A percentile compares a stretch with the other conserved stretches of the same genome.
These are phyloP conservation scores for Chalciporus sp. DNA, from an alignment of 1,284 basidiomycete species.

Conservation along the genomic window DNA sequence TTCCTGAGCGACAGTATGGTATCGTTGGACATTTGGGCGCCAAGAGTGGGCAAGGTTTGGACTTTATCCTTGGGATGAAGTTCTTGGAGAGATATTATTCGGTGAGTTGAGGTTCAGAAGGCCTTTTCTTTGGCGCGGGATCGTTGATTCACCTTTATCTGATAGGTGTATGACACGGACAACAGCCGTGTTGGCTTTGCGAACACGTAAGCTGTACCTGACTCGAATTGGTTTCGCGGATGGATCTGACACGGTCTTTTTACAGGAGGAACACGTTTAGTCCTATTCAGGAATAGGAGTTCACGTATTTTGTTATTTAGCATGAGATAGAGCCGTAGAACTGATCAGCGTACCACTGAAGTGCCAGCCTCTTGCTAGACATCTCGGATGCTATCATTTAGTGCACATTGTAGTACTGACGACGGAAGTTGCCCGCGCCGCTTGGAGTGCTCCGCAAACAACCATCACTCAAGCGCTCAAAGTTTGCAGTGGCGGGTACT, in stretches of 20 bases:
- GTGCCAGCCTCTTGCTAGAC: no score
- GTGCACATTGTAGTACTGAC: no score
- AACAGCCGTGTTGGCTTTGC: conserved; percentile 26
- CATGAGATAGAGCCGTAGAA: no score
- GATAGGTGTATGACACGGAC: conserved; percentile 29
- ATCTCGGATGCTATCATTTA: no score
- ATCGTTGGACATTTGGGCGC: conserved; percentile 8
- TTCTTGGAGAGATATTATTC: conserved; percentile 35
- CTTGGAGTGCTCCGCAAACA: no score
- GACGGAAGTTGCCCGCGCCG: no score
- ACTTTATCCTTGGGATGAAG: conserved; percentile 30
- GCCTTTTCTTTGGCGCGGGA: not conserved
- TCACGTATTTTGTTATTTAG: no score
- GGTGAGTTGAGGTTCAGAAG: conserved; percentile 4
- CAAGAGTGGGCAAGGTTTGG: conserved; percentile 20
- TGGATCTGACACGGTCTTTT: not conserved
- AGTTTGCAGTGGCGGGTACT: no score
- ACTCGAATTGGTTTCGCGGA: not conserved
- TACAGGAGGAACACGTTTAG: conserved; percentile 17
- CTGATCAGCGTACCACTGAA: no score
- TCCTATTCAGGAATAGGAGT: not conserved
- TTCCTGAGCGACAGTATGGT: conserved; percentile 20
- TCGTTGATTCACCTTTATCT: not conserved
- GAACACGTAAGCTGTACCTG: conserved; percentile 23
- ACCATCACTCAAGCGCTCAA: no score